Percentiles rank a stretch among this genome's conserved stretches.
phyloP scores from a whole-genome alignment of 257 asterid genomes.

The Solanum paucissectum region DNA sequence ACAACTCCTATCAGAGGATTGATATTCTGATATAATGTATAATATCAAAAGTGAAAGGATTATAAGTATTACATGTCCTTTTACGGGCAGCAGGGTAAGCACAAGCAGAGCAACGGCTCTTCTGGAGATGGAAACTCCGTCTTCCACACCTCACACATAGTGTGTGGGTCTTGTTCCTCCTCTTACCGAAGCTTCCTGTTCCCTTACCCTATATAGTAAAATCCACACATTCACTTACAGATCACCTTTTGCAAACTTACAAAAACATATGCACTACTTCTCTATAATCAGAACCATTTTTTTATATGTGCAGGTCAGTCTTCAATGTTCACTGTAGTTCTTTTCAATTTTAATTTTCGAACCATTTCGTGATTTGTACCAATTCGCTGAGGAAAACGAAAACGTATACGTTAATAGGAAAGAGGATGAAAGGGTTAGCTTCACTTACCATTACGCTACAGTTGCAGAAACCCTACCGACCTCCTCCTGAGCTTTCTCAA shows the following conservation, averaged over 20 bases:
- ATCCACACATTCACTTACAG: neutral
- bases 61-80: conserved; percentile 30
- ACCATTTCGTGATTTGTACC: neutral
- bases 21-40: neutral
- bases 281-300: neutral
- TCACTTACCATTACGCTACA: conserved; percentile 22
- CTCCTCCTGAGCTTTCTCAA: neutral
- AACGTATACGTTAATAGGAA: neutral
- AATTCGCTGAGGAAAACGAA: neutral
- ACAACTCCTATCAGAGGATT: neutral
- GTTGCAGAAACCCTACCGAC: conserved; percentile 20
- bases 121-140: conserved; percentile 58
- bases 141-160: conserved; percentile 59
- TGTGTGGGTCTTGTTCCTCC: conserved; percentile 64
- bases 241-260: neutral
- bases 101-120: conserved; percentile 61
- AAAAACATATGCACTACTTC: neutral
- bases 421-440: neutral
- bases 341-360: neutral
- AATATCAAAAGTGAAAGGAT: neutral
- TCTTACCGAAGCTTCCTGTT: conserved; percentile 59
- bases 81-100: conserved; percentile 62
- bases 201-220: conserved; percentile 43
- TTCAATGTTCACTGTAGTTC: neutral
- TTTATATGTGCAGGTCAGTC: neutral